These are phyloP conservation scores for Logfia minima DNA, from an alignment of 129 eudicot species.

Conservation along the genomic window DNA sequence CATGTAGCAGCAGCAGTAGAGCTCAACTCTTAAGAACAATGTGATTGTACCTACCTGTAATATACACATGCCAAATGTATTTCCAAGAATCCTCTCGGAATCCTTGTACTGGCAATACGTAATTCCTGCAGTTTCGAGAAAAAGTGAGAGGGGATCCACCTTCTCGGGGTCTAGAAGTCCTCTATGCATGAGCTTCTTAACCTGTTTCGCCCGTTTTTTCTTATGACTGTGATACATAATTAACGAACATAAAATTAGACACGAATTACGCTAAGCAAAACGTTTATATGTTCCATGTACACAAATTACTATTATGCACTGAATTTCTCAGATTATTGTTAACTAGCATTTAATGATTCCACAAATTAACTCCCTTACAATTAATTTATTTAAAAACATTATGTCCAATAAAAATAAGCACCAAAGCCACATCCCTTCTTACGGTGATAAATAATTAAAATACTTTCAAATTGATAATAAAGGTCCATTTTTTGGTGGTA, in stretches of 20 bases:
- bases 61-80: slow-evolving; percentile 96
- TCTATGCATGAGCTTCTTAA: slow-evolving; percentile 62
- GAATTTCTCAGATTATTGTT: neutral
- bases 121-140: slow-evolving; percentile 66
- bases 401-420: too few relatives aligned
- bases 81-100: slow-evolving; percentile 88
- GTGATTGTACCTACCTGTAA: slow-evolving; percentile 56
- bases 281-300: neutral
- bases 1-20: neutral
- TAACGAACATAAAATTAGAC: slow-evolving; percentile 21
- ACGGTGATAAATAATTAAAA: too few relatives aligned
- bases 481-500: neutral
- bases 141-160: slow-evolving; percentile 76
- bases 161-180: slow-evolving; percentile 76
- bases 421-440: too few relatives aligned
- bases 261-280: neutral
- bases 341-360: neutral
- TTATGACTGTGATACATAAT: slow-evolving; percentile 56
- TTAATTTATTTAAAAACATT: too few relatives aligned
- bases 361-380: neutral
- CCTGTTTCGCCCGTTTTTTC: slow-evolving; percentile 72
- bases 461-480: too few relatives aligned
- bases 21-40: slow-evolving; percentile 8
- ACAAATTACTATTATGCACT: slow-evolving; percentile 1
- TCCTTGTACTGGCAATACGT: slow-evolving; percentile 84